phyloP scores from a whole-genome alignment of 1,139 yeast species.

The Debaryomyces nepalensis region DNA sequence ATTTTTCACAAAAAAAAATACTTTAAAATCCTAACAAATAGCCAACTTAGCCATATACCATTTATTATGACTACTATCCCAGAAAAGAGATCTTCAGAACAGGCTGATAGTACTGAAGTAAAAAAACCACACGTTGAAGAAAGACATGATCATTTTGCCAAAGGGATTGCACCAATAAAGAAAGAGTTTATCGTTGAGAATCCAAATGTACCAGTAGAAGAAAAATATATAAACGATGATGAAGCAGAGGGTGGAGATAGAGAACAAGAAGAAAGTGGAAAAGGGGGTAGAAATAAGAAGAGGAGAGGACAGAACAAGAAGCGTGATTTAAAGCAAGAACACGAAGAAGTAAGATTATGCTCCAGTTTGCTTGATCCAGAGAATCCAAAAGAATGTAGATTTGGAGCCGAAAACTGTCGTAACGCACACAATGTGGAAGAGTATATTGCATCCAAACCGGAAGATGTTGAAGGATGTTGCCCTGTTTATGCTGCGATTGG shows the following conservation, averaged over 20 bases:
- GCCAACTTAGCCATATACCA: background rate
- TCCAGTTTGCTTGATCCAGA: conserved; percentile 60
- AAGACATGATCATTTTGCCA: conserved; percentile 23
- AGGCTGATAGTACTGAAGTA: conserved; percentile 22
- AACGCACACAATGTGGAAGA: conserved; percentile 73
- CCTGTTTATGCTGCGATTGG: conserved; percentile 87
- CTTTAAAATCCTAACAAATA: background rate
- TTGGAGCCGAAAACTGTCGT: conserved; percentile 73
- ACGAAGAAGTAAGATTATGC: conserved; percentile 72
- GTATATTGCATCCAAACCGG: conserved; percentile 68
- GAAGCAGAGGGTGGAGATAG: conserved; percentile 54
- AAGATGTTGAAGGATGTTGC: conserved; percentile 74
- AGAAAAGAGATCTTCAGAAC: conserved; percentile 27
- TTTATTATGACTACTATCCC: conserved; percentile 11
- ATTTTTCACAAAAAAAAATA: conserved; percentile 5
- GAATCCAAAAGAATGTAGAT: conserved; percentile 55
- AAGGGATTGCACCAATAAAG: conserved; percentile 71
- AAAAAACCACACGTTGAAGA: conserved; percentile 29
- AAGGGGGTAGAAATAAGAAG: conserved; percentile 47
- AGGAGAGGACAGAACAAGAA: conserved; percentile 87
- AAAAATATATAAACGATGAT: conserved; percentile 43
- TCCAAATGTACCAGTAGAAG: conserved; percentile 40
- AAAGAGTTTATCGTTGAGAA: conserved; percentile 56
- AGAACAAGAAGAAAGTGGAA: conserved; percentile 35
- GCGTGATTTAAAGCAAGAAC: conserved; percentile 74